Conservation (phyloP, 2,329 filamentous ascomycete genomes). For the Clarireedia hainanense region DNA sequence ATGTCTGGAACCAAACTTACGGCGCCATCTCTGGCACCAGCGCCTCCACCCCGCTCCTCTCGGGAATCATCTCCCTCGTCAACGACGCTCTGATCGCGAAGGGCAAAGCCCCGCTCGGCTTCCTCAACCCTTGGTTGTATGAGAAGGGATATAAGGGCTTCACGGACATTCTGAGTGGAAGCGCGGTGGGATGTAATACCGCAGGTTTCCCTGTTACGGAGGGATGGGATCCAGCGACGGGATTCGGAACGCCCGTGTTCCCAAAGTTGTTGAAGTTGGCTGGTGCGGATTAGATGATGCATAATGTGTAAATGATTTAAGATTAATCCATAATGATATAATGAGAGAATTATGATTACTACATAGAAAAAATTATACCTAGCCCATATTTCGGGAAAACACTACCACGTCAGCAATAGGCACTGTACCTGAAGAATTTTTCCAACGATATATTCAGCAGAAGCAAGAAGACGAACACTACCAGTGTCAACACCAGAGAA, state of each 20-base stretch:
- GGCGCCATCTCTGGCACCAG: constrained; percentile 40
- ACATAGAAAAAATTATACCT: too few species aligned
- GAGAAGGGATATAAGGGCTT: constrained; percentile 30
- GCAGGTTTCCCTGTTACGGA: constrained; percentile 23
- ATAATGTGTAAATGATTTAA: too few species aligned
- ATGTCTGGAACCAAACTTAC: constrained; percentile 31
- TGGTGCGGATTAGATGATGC: neutral
- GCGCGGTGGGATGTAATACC: constrained; percentile 30
- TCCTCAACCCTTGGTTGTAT: constrained; percentile 38
- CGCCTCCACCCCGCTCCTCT: constrained; percentile 47
- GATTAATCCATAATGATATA: too few species aligned
- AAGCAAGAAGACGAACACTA: too few species aligned
- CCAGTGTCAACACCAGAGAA: too few species aligned
- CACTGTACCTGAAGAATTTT: too few species aligned
- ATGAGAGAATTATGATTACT: too few species aligned
- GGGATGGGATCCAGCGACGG: constrained; percentile 32
- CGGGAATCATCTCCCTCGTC: constrained; percentile 49
- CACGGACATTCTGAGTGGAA: constrained; percentile 33
- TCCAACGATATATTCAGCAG: too few species aligned
- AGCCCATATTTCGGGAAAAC: too few species aligned
- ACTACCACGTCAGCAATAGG: too few species aligned
- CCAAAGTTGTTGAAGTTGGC: neutral
- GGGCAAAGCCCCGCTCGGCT: constrained; percentile 37
- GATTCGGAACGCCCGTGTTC: constrained; percentile 29
- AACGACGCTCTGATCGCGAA: constrained; percentile 51